phyloP scores from a whole-genome alignment of 768 basidiomycete genomes.

The Agrocybe pediades region DNA sequence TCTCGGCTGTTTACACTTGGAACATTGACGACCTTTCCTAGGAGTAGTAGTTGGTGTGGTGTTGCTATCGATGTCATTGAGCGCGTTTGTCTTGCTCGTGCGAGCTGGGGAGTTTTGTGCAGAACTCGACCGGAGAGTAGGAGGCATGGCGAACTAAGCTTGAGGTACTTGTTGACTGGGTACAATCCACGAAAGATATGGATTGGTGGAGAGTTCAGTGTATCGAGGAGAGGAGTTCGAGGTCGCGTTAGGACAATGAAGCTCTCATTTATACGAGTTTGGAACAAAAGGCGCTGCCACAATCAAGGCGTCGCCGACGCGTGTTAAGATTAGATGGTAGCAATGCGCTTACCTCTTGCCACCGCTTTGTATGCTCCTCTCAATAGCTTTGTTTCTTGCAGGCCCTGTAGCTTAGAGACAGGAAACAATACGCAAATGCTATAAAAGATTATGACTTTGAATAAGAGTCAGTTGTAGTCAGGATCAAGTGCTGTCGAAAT shows the following conservation, averaged over 20 bases:
- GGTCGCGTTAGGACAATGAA: not conserved
- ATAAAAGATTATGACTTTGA: not conserved
- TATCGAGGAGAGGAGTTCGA: no score
- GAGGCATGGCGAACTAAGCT: no score
- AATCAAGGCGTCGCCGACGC: not conserved
- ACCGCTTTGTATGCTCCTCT: not conserved
- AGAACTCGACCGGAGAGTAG: slow-evolving; percentile 20
- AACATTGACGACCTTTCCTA: slow-evolving; percentile 56
- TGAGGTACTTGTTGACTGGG: not conserved
- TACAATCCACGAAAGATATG: not conserved
- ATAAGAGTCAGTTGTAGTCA: not conserved
- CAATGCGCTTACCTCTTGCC: not conserved
- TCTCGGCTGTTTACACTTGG: slow-evolving; percentile 54
- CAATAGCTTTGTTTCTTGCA: not conserved
- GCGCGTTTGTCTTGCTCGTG: slow-evolving; percentile 5
- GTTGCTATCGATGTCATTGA: not conserved
- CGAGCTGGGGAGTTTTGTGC: slow-evolving; percentile 22
- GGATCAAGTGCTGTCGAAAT: not conserved
- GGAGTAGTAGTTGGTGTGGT: slow-evolving; percentile 33
- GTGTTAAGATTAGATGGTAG: not conserved
- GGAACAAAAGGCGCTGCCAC: not conserved
- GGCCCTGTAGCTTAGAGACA: not conserved
- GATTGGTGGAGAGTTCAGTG: no score
- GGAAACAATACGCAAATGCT: not conserved
- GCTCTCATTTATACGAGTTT: not conserved